Base-by-base conservation (phyloP, 2,329 filamentous ascomycete species). In the Penicillium freii region DNA sequence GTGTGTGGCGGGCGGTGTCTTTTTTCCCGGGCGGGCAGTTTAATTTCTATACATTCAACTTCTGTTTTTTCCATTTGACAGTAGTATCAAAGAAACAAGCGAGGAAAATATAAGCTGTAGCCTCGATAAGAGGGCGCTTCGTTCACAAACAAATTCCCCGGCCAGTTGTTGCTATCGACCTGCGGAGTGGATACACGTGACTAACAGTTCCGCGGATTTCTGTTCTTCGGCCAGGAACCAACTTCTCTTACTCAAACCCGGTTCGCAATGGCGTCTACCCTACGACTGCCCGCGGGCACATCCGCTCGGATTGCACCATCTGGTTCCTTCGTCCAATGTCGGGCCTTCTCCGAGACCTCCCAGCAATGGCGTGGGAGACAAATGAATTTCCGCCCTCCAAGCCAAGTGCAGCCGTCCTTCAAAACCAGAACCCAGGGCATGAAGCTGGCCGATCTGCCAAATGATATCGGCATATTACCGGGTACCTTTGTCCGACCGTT, bases 381-480 rank as follows among this genome's bases (percentile, higher is more conserved):
- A 25, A 54, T 57, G 51, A 63, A 66, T 44, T 66, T 66, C 53
- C 51, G 51, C 38, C 53, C 63, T 44, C 54, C 56, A 13, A 56
- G 51, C 44, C 10, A 53, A 21, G 42, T 58, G 17, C 61, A 77
- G 58, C 75, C 74, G 31, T 77, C 76, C 51, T 73, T 78, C 66
- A 70, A 69, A 48, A 68, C 73, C 31, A 63, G 69, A 44, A 64
- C 69, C 17, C 69, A 68, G 51, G 67, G 74, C 8, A 60, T 74
- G 45, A 62, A 69, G 40, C 61, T 65, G 33, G 57, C 68, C 19
- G 69, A 71, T 39, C 58, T 78, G 54, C 74, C 73, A n/a, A 73
- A 78, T 56, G 76, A 80, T 62, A 63, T 81, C 21, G 80, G 80
- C 34, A 42, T 81, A 44, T 64, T 82, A 45, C 76, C 77, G 13